Percentiles rank a stretch among this genome's conserved stretches.
Evolutionary conservation across 164 flowering plant genomes (phyloP).

Genomic region (Vitis rotundifolia): DNA sequence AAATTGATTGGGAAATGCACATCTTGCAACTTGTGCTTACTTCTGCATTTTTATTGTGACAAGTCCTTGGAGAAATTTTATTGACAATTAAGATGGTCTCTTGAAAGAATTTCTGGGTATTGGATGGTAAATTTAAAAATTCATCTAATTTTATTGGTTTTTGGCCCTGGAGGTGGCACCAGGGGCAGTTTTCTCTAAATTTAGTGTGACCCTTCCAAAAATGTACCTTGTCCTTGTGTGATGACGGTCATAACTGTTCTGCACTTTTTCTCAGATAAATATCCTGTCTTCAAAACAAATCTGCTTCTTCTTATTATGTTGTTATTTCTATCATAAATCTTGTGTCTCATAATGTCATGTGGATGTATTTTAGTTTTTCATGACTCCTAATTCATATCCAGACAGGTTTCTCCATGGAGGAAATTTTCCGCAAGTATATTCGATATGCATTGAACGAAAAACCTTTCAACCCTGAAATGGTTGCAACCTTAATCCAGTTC

Average conservation of each 20-base stretch:
- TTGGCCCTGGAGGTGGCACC: too few species aligned
- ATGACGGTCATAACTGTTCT: not conserved
- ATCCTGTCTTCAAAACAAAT: not conserved
- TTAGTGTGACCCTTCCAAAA: not conserved
- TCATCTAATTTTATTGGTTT: too few species aligned
- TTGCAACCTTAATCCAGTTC: conserved; percentile 69
- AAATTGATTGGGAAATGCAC: too few species aligned
- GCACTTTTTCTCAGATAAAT: not conserved
- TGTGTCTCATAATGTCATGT: not conserved
- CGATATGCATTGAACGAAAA: conserved; percentile 91
- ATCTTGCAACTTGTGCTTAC: too few species aligned
- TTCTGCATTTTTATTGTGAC: too few species aligned
- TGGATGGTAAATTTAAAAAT: too few species aligned
- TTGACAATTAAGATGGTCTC: too few species aligned
- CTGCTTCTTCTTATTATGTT: not conserved
- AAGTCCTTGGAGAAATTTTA: too few species aligned
- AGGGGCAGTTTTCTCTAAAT: too few species aligned
- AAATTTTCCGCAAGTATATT: conserved; percentile 83
- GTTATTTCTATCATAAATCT: not conserved
- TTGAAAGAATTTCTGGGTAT: too few species aligned
- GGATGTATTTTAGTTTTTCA: not conserved
- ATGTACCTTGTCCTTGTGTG: not conserved
- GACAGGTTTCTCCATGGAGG: conserved; percentile 89
- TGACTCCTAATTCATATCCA: conserved; percentile 35
- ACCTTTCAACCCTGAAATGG: conserved; percentile 69